A percentile compares a stretch with the other conserved stretches of the same genome.
phyloP scores from a whole-genome alignment of 2,329 filamentous ascomycete species.

The Neonectria neomacrospora region DNA sequence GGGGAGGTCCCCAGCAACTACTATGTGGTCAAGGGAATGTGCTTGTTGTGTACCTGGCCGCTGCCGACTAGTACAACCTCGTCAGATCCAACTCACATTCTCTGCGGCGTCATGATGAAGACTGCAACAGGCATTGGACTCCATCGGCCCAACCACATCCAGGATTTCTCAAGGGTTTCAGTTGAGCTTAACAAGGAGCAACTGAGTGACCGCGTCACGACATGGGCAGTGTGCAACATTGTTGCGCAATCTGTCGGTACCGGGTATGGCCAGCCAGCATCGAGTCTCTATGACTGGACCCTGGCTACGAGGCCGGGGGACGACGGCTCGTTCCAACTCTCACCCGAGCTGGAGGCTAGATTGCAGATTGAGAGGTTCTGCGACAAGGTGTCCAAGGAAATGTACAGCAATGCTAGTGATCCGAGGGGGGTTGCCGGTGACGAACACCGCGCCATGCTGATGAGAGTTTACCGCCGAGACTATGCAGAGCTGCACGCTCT shows the following conservation, averaged over 20 bases:
- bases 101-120: slow-evolving; percentile 88
- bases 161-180: slow-evolving; percentile 82
- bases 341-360: slow-evolving; percentile 72
- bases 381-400: slow-evolving; percentile 81
- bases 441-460: slow-evolving; percentile 73
- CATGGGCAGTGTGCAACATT: slow-evolving; percentile 88
- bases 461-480: slow-evolving; percentile 73
- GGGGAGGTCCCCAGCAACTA: slow-evolving; percentile 82
- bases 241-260: slow-evolving; percentile 86
- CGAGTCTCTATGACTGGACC: slow-evolving; percentile 81
- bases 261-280: slow-evolving; percentile 83
- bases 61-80: slow-evolving; percentile 84
- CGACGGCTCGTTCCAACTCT: slow-evolving; percentile 67
- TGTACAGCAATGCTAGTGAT: slow-evolving; percentile 82
- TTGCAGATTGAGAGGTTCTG: slow-evolving; percentile 79
- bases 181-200: slow-evolving; percentile 82
- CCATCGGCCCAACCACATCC: slow-evolving; percentile 82
- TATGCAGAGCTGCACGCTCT: slow-evolving; percentile 71
- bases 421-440: slow-evolving; percentile 75
- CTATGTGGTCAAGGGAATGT: slow-evolving; percentile 83
- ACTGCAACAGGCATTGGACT: slow-evolving; percentile 85
- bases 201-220: slow-evolving; percentile 79
- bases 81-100: slow-evolving; percentile 82
- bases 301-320: slow-evolving; percentile 70
- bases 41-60: slow-evolving; percentile 83